These are phyloP conservation scores for Jimgerdemannia flammicorona DNA, from an alignment of 192 early-diverging fungal species.

Conservation along the genomic window DNA sequence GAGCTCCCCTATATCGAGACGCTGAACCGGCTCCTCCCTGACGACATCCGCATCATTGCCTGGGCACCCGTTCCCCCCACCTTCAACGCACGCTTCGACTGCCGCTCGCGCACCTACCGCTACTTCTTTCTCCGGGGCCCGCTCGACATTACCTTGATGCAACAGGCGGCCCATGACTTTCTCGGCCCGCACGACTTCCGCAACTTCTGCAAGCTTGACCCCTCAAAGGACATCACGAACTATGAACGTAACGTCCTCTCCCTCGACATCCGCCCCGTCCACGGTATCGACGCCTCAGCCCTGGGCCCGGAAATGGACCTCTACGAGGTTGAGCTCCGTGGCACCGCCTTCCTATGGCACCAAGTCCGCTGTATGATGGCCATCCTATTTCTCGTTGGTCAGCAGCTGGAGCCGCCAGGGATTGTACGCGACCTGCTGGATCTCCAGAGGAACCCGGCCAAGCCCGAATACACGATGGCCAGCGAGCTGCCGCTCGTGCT, in stretches of 20 bases:
- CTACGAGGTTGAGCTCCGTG: conserved; percentile 72
- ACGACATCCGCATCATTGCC: conserved; percentile 85
- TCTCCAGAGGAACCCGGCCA: conserved; percentile 53
- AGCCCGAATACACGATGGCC: conserved; percentile 93
- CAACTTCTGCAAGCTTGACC: conserved; percentile 95
- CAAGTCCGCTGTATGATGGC: conserved; percentile 97
- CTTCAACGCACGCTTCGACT: conserved; percentile 89
- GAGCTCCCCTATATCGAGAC: conserved; percentile 83
- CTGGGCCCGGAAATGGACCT: conserved; percentile 31
- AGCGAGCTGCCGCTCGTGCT: conserved; percentile 85
- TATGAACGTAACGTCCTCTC: conserved; percentile 73
- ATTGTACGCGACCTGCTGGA: conserved; percentile 71
- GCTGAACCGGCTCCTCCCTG: conserved; percentile 81
- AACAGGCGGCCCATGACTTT: conserved; percentile 60
- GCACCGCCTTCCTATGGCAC: conserved; percentile 95
- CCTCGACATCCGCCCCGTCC: conserved; percentile 54
- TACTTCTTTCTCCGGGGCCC: conserved; percentile 78
- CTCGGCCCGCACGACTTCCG: conserved; percentile 90
- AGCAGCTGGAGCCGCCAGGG: conserved; percentile 68
- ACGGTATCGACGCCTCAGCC: conserved; percentile 13
- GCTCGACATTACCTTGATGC: conserved; percentile 78
- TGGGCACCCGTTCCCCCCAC: conserved; percentile 77
- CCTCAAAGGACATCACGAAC: conserved; percentile 72
- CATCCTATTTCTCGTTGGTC: conserved; percentile 81
- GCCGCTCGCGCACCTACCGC: conserved; percentile 79